Evolutionary conservation across 768 basidiomycete genomes (phyloP), one percentile per base, ranked within the genome.

Genomic region (Lepiota venenata): DNA sequence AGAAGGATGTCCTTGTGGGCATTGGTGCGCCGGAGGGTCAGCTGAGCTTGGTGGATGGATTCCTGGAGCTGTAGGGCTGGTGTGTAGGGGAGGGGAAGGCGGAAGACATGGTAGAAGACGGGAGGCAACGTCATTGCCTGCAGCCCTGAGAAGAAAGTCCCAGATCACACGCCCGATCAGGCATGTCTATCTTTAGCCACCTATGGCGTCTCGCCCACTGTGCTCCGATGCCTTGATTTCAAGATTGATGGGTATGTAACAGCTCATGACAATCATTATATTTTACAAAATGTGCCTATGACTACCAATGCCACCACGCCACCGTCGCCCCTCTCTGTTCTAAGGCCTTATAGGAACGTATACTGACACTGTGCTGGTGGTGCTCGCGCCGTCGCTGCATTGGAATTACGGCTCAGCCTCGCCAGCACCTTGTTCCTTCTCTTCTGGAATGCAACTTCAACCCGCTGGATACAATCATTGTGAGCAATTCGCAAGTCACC

Each of bases 101-200:
- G 72, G 69, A 96, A 95, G 64, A 82, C 74, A 65, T 96, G 89
- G 68, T 85, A 93, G 58, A 87, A 68, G 49, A 94, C 74, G 9
- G 92, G 87, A 18, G 84, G 79, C 29, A 83, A 63, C 21, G 64
- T 55, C 74, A 76, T 77, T 41, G 14, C 15, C 7, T 4, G 16
- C 16, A 51, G 7, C 22, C 15, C n/a, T n/a, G n/a, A n/a, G n/a
- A n/a, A n/a, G n/a, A n/a, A 25, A 38, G 37, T 37, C 29, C 12
- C 1, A 41, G 41, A 45, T 48, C 41, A 40, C 40, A 25, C 6
- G 29, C 29, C 41, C 16, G 11, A 38, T 50, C 44, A 39, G 40
- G 38, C 16, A 21, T 15, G 12, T n/a, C 7, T 52, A 22, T 4
- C 7, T 9, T 40, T 41, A n/a, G 14, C 6, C 25, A 16, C 37